A percentile compares a stretch with the other conserved stretches of the same genome.
These are phyloP conservation scores for Camelina hispida DNA, from an alignment of 345 rosid genomes.

Conservation along the genomic window DNA sequence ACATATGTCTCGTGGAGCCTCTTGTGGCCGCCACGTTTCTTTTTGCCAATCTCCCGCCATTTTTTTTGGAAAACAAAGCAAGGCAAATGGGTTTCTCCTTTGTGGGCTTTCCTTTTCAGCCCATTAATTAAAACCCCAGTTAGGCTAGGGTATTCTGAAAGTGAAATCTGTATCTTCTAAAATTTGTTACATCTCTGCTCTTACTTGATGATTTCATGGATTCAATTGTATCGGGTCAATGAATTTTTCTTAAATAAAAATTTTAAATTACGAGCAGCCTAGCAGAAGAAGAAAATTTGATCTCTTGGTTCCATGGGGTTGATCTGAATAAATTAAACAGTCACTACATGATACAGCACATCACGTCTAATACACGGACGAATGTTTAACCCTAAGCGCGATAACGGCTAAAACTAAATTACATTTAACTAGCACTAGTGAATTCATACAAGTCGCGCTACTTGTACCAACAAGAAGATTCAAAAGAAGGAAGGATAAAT, in stretches of 20 bases:
- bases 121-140: neutral
- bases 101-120: conserved; percentile 13
- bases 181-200: too few relatives aligned
- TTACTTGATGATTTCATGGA: too few relatives aligned
- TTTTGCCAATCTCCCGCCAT: neutral
- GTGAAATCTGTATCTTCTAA: neutral
- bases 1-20: conserved; percentile 29
- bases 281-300: too few relatives aligned
- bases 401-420: neutral
- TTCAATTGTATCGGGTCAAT: too few relatives aligned
- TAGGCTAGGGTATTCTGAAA: neutral
- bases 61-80: neutral
- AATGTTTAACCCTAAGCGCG: neutral
- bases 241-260: too few relatives aligned
- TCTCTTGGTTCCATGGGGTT: too few relatives aligned
- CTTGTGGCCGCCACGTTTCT: conserved; percentile 29
- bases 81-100: too few relatives aligned
- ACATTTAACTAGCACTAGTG: neutral
- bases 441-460: conserved; percentile 14
- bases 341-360: neutral
- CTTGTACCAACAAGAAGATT: conserved; percentile 27
- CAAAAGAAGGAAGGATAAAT: conserved; percentile 1
- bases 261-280: too few relatives aligned
- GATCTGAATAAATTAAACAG: neutral
- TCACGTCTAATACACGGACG: neutral